Percentiles rank a stretch among this genome's conserved stretches.
Conservation (phyloP, 1,284 basidiomycete genomes). For the Trichosporon asahii region DNA sequence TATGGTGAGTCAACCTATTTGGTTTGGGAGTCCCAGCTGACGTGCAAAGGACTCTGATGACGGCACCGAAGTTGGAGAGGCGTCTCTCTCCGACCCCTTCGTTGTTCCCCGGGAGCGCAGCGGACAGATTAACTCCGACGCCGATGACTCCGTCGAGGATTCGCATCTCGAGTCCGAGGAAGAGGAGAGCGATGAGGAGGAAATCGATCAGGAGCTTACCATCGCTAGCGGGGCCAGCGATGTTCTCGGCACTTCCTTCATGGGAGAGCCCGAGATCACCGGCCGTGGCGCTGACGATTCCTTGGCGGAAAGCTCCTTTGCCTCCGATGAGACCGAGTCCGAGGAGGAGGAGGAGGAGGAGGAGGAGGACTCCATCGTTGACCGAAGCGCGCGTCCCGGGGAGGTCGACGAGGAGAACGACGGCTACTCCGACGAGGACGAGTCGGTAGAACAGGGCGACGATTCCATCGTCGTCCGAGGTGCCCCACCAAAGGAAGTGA, state of each 20-base stretch:
- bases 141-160: slow-evolving; percentile 22
- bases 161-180: slow-evolving; percentile 21
- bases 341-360: slow-evolving; percentile 28
- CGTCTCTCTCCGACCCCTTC: slow-evolving; percentile 35
- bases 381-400: slow-evolving; percentile 6
- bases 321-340: slow-evolving; percentile 24
- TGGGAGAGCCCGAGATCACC: neutral
- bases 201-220: slow-evolving; percentile 12
- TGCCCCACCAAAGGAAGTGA: neutral
- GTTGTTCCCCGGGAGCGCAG: slow-evolving; percentile 20
- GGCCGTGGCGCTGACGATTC: neutral
- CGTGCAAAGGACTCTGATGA: slow-evolving; percentile 12
- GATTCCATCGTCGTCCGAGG: slow-evolving; percentile 22
- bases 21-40: neutral
- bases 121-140: slow-evolving; percentile 11
- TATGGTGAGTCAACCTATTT: slow-evolving; percentile 11
- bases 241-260: neutral
- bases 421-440: slow-evolving; percentile 26
- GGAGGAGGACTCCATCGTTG: slow-evolving; percentile 13
- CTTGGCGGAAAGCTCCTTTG: neutral
- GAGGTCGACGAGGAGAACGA: slow-evolving; percentile 27
- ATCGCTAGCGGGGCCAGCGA: slow-evolving; percentile 12
- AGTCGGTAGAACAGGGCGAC: slow-evolving; percentile 23
- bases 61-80: slow-evolving; percentile 1
- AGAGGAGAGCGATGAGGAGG: slow-evolving; percentile 18